phyloP scores from a whole-genome alignment of 495 filamentous ascomycete species.

The Symbiotaphrina buchneri region DNA sequence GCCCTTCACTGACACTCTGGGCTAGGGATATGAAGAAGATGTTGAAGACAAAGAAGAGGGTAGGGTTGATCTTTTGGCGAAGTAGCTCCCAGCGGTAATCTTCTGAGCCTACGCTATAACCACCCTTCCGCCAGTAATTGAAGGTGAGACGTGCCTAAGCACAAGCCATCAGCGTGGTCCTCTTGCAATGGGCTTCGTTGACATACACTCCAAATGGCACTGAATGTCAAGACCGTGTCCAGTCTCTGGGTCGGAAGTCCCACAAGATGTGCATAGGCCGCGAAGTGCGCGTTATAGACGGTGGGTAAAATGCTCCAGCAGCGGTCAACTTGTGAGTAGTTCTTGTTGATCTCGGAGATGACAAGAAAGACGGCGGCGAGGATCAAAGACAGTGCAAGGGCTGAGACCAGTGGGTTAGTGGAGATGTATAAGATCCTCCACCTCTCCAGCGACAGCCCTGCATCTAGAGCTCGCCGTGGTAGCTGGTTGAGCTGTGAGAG shows the following conservation, averaged over 20 bases:
- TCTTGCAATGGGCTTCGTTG: neutral
- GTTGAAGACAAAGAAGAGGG: slow-evolving; percentile 65
- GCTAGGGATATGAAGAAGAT: slow-evolving; percentile 63
- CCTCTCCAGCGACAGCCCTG: slow-evolving; percentile 27
- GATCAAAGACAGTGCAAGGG: slow-evolving; percentile 45
- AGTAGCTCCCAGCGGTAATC: slow-evolving; percentile 69
- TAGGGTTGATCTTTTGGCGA: slow-evolving; percentile 20
- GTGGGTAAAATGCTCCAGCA: slow-evolving; percentile 78
- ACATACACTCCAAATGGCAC: slow-evolving; percentile 62
- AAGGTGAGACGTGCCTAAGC: slow-evolving; percentile 53
- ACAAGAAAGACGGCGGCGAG: slow-evolving; percentile 47
- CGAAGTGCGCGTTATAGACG: slow-evolving; percentile 75
- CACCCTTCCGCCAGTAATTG: slow-evolving; percentile 96
- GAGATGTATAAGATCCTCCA: slow-evolving; percentile 48
- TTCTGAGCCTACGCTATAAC: slow-evolving; percentile 68
- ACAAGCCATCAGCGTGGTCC: slow-evolving; percentile 6
- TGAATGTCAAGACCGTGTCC: slow-evolving; percentile 50
- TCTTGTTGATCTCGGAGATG: slow-evolving; percentile 61
- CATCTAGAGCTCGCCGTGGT: slow-evolving; percentile 34
- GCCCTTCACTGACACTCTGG: slow-evolving; percentile 40
- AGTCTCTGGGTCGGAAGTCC: slow-evolving; percentile 51
- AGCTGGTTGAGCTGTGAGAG: slow-evolving; percentile 55
- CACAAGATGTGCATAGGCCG: slow-evolving; percentile 49
- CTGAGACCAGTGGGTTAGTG: slow-evolving; percentile 72
- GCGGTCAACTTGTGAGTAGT: slow-evolving; percentile 88